Conservation (phyloP, 2,329 filamentous ascomycete genomes). For the Venturia nashicola region DNA sequence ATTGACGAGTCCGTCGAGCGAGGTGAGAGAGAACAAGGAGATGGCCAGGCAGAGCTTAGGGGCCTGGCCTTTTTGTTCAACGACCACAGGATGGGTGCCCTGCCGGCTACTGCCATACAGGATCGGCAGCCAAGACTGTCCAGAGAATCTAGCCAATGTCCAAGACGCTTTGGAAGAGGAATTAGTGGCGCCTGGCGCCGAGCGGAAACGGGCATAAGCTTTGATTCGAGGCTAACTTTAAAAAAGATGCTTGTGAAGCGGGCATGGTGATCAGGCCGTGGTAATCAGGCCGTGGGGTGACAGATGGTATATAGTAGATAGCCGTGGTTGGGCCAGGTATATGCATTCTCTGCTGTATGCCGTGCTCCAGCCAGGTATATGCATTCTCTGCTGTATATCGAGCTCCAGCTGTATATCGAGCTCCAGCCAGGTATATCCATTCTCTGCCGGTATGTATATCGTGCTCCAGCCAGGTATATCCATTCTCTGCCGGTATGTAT, state of each 20-base stretch:
- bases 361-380: too few species aligned
- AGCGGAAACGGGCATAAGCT: slow-evolving; percentile 1
- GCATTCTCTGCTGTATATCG: too few species aligned
- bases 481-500: too few species aligned
- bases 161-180: background rate
- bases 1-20: background rate
- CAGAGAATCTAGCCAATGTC: background rate
- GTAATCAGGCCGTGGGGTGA: background rate
- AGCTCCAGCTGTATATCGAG: too few species aligned
- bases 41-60: background rate
- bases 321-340: too few species aligned
- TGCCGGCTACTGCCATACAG: background rate
- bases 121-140: background rate
- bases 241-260: background rate
- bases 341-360: too few species aligned
- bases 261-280: background rate
- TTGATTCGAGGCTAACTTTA: slow-evolving; percentile 1
- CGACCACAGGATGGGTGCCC: background rate
- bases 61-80: background rate
- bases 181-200: background rate
- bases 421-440: too few species aligned
- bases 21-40: background rate
- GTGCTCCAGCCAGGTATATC: too few species aligned
- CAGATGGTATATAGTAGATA: background rate
- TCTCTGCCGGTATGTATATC: too few species aligned